Base-by-base conservation (phyloP, 2,329 filamentous ascomycete species). In the Coniochaeta sp. region DNA sequence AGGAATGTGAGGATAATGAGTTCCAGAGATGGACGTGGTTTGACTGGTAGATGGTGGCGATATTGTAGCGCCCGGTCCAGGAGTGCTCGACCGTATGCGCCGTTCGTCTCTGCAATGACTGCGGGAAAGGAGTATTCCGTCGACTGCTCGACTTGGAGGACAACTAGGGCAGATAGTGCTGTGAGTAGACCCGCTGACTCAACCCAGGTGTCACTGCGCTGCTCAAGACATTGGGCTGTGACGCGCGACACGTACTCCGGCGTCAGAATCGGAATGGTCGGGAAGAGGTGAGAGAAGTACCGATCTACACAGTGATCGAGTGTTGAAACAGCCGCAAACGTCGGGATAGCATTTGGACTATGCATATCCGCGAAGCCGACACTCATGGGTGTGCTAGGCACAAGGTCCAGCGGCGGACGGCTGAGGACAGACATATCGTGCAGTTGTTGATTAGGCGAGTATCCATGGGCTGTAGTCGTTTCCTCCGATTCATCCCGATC, bases 181-280 rank as follows among this genome's bases (percentile, higher is more conserved):
- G 64, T 62, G 1, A 73, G 60, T 1, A 71, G 63, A 31, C 67
- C 66, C 24, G 67, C 63, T 0, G 67, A 65, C 56, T 72, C 69
- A 53, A 2, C 56, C 60, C n/a, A 53, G 53, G 50, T 67, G 62
- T 0, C 60, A 57, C 3, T 58, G 53, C 0, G 57, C 53, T 1
- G 61, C 59, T 0, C 57, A 48, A 3, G 52, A 52, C 28, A 61
- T 63, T 16, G 72, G 60, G 26, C 57, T 60, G 2, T 60, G 46
- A 20, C 49, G 30, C 33, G 31, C 24, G n/a, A 48, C 53, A 72
- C 61, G 53, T 71, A 73, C 8, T 66, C 63, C 8, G 59, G 59
- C 0, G 69, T 72, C 16, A 74, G 55, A 31, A 74, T 71, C 2
- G 71, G 71, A 14, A 74, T 74, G 1, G 71, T 74, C 1, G 71